Evolutionary conservation across 805 yeast genomes (phyloP), one percentile per base, ranked within the genome.

Genomic region (Lipomyces starkeyi): DNA sequence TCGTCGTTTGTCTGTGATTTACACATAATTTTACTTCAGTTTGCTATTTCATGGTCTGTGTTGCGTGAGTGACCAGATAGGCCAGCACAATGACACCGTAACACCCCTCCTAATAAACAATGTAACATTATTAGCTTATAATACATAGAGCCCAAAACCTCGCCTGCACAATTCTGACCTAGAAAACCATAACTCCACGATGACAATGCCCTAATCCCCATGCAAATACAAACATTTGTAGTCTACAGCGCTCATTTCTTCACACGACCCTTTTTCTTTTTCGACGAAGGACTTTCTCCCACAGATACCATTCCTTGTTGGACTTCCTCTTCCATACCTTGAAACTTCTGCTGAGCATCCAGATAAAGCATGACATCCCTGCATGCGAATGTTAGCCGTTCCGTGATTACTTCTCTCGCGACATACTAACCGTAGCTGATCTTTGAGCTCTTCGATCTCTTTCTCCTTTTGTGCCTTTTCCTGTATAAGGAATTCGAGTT

Each of bases 331-430:
- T 87, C 84, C 27, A 91, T 90, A 74, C 87, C 85, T 73, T 87
- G 86, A 74, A 91, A 85, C 78, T 89, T 90, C 65, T 87, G 89
- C 75, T 86, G 90, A 0, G 90, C 83, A 67, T 90, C 94, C 53
- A 92, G 78, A 74, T 82, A 91, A 70, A 91, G 89, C 97, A 93
- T 91, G 63, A 92, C 77, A 76, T 92, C 97, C 35, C 83, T 85
- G 2, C 88, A 91, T 57, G 83, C 76, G n/a, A 34, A 17, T 2
- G 32, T 64, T 20, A 55, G 34, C 22, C 14, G 0, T 9, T 14
- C 11, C 22, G 13, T 11, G 20, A 22, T 43, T n/a, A 56, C 27
- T 17, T 27, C 11, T 40, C 58, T 8, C 43, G 29, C 2, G 29
- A 27, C n/a, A 22, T 14, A 25, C 68, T 40, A 52, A 65, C 66